Conservation (phyloP, 2,329 filamentous ascomycete species). For the Diplodia mutila region DNA sequence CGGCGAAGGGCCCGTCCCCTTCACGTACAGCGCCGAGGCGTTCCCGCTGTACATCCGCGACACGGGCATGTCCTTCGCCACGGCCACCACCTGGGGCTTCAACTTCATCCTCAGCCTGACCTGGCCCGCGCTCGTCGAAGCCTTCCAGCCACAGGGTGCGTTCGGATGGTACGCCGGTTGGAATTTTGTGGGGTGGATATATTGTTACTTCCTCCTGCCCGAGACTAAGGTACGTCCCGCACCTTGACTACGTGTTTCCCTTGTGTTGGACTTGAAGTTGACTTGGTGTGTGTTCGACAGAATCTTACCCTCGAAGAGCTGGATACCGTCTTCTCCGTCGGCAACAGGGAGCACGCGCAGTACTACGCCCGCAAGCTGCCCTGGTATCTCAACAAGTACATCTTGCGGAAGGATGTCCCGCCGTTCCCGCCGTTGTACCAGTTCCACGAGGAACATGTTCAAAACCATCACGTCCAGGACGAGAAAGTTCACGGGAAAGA, state of each 20-base stretch:
- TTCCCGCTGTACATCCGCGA: conserved; percentile 73
- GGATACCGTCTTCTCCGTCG: conserved; percentile 56
- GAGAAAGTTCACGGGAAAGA: neutral
- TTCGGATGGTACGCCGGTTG: conserved; percentile 66
- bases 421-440: conserved; percentile 43
- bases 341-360: conserved; percentile 46
- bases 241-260: no score
- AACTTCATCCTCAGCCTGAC: conserved; percentile 64
- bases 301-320: conserved; percentile 52
- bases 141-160: conserved; percentile 56
- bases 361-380: conserved; percentile 47
- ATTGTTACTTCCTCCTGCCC: conserved; percentile 8
- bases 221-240: conserved; percentile 7
- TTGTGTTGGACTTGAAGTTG: neutral
- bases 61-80: conserved; percentile 71
- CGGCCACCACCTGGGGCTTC: conserved; percentile 67
- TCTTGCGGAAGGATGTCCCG: conserved; percentile 43
- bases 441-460: conserved; percentile 33
- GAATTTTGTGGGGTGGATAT: conserved; percentile 57
- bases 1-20: conserved; percentile 48
- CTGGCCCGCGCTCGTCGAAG: conserved; percentile 61
- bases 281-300: conserved; percentile 19
- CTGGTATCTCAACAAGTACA: conserved; percentile 52
- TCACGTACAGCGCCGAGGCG: conserved; percentile 67
- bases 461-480: neutral